Evolutionary conservation across 768 basidiomycete genomes (phyloP), one percentile per base, ranked within the genome.

Genomic region (Tephrocybe sp.): DNA sequence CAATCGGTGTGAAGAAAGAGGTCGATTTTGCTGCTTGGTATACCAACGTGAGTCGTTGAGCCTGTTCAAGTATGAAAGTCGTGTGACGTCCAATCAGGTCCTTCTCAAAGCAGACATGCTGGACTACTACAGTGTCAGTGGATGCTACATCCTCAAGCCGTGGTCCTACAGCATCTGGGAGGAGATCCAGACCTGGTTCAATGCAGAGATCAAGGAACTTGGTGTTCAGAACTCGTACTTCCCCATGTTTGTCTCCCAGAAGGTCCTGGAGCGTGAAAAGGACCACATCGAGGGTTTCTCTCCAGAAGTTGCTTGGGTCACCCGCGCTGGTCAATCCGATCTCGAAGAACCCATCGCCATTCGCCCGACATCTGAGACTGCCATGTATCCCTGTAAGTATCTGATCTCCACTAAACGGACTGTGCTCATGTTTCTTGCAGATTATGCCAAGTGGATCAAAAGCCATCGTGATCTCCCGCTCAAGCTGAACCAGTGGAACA

Each of bases 231-330:
- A 98, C 67, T 86, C 93, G 3, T 99, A 98, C 66, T 99, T 99
- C 81, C 97, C 97, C 3, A 98, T 99, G 93, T 98, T 98, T 62
- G 90, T 99, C 28, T 95, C 94, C 0, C 70, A 81, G 51, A 93
- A 90, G 50, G 90, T 95, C 21, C 81, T 99, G 50, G 95, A 99
- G 70, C 82, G 90, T 47, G 97, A 99, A 71, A 98, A 98, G 74
- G 86, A 98, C 62, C 97, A 99, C 67, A 93, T 99, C 53, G 97
- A 98, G 68, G 97, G 97, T 2, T 99, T 99, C 74, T 96, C 96
- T 51, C 95, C 97, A 3, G 97, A 99, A 71, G 97, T 99, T 28
- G 97, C 97, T n/a, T 99, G 97, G 97, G 97, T 99, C 50, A 99
- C 97, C 21, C 79, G 83, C 71, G 96, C 96, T 47, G 97, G 97